Evolutionary conservation across 352 stramenopile genomes (phyloP), one percentile per base, ranked within the genome.

Genomic region (Phytophthora quininea): DNA sequence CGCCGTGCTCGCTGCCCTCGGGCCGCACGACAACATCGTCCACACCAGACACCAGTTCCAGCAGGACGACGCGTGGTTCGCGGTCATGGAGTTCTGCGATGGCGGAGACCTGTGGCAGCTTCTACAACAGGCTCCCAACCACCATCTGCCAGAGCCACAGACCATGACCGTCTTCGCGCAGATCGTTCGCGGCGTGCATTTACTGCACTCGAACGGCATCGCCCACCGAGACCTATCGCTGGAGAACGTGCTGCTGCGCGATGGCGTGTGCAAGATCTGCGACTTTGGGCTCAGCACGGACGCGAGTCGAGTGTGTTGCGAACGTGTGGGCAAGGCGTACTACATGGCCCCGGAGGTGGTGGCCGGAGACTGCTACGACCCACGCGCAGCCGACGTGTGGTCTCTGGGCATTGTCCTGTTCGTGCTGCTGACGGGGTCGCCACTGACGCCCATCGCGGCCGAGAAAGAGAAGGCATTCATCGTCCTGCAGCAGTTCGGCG

Each of bases 31-130:
- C 6, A 77, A 77, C 46, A 64, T 85, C 42, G 62, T 85, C 11
- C 54, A 59, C 5, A 69, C 73, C 15, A 62, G 55, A 30, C 19
- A 66, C 31, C 54, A 71, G n/a, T 85, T 85, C 55, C 29, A 79
- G 35, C 67, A 79, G 15, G 58, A 71, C 33, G 43, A 49, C 5
- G 52, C 49, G 29, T 77, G 73, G 73, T 73, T 62, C 49, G 49
- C 82, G 8, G 73, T 80, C n/a, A 81, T 80, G 57, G 77, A 85
- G 11, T 76, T 73, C 53, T 83, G 77, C 61, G 60, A 47, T 1
- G 72, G 64, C 35, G 77, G 77, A 24, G 77, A 86, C 46, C 51
- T 83, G 8, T 58, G 76, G 33, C n/a, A 47, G 5, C 10, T 42
- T 29, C 49, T 84, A 14, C 61, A 81, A 29, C 35, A 19, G 6